Base-by-base conservation (phyloP, 2,329 filamentous ascomycete genomes). In the Exserohilum turcica region DNA sequence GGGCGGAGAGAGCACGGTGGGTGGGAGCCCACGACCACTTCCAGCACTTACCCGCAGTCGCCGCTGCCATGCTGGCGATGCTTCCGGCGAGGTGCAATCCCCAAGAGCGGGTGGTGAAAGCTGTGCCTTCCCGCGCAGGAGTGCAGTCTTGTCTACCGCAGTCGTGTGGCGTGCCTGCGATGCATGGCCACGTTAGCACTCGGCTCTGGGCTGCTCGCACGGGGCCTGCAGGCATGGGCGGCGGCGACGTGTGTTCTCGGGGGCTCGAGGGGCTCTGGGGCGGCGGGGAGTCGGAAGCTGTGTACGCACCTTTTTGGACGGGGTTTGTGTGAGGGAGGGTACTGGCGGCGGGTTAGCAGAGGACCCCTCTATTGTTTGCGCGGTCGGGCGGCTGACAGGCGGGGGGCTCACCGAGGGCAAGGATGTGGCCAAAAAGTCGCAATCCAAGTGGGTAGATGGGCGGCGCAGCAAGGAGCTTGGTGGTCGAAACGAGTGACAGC, bases 11-110 rank as follows among this genome's bases (percentile, higher is more conserved):
- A 50, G 55, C 62, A 57, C 54, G 52, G 57, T 60, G 61, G 62
- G 39, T 42, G n/a, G n/a, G n/a, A 46, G 57, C 37, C 59, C 62
- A 61, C 62, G 52, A 61, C 57, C 44, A 56, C 51, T 43, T 53
- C 60, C 58, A 43, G 48, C 62, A 73, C 73, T 70, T 69, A 75
- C 73, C 72, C 65, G 72, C 73, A 69, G 73, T 74, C 61, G 71
- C 70, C 63, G 72, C 72, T 72, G 72, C 73, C 73, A 75, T 75
- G 48, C 49, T 71, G 63, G 66, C 67, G 60, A 61, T 46, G 42
- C 43, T 49, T 67, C 49, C 60, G 61, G 52, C 54, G 39, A 59
- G 56, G 51, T 59, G 58, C 61, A 54, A 57, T 63, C 56, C 56
- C 56, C 57, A 51, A 39, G 58, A 43, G 47, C 37, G 56, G 44